Conservation (phyloP, 495 filamentous ascomycete species). For the Penicillium goetzii region DNA sequence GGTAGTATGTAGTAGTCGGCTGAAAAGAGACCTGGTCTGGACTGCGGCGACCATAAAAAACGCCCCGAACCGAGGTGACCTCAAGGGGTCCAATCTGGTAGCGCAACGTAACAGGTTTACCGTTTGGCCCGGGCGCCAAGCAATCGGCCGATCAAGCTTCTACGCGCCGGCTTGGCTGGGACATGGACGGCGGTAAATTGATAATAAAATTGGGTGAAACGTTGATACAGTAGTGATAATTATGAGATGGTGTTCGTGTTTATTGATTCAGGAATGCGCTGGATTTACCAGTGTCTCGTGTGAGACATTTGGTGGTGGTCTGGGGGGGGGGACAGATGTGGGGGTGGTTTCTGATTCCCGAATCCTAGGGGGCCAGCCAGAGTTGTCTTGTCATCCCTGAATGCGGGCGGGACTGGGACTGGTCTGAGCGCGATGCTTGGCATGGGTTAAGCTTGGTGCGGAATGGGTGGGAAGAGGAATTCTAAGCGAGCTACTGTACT, state of each 20-base stretch:
- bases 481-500: neutral
- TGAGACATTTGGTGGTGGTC: slow-evolving; percentile 3
- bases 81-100: slow-evolving; percentile 7
- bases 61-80: slow-evolving; percentile 8
- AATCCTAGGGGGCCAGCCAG: neutral
- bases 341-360: neutral
- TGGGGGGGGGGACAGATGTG: neutral
- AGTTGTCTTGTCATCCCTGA: slow-evolving; percentile 17
- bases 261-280: neutral
- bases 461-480: neutral
- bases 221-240: neutral
- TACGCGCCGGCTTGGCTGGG: slow-evolving; percentile 10
- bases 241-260: neutral
- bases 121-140: slow-evolving; percentile 15
- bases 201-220: neutral
- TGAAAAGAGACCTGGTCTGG: neutral
- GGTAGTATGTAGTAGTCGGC: neutral
- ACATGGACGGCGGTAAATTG: slow-evolving; percentile 1
- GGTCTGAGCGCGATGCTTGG: slow-evolving; percentile 24
- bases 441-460: slow-evolving; percentile 7
- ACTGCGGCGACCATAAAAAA: neutral
- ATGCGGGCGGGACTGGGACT: slow-evolving; percentile 11
- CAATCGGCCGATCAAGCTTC: slow-evolving; percentile 16
- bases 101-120: slow-evolving; percentile 15
- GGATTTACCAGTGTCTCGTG: slow-evolving; percentile 3